A percentile compares a stretch with the other conserved stretches of the same genome.
Conservation (phyloP, 2,329 filamentous ascomycete genomes). For the Rutstroemia sp. region DNA sequence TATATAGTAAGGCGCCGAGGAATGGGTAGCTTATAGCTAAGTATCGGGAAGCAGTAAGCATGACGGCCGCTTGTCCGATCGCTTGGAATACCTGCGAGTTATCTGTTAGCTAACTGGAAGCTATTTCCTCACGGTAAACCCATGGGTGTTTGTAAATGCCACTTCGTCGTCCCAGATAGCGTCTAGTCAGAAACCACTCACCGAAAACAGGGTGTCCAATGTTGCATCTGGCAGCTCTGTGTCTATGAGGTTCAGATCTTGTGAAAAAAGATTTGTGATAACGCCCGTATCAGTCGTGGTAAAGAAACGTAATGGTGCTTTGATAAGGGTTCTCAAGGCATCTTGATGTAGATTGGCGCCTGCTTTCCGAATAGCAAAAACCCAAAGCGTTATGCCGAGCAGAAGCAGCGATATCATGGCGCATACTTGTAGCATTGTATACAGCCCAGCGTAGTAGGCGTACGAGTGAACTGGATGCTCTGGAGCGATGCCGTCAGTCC, state of each 20-base stretch:
- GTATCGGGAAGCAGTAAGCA: constrained; percentile 6
- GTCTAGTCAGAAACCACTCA: neutral
- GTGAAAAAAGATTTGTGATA: constrained; percentile 20
- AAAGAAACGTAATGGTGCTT: constrained; percentile 15
- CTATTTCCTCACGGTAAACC: neutral
- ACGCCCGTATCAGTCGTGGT: constrained; percentile 15
- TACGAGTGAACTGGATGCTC: constrained; percentile 16
- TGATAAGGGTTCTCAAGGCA: constrained; percentile 16
- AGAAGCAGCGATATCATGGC: constrained; percentile 19
- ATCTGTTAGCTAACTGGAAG: neutral
- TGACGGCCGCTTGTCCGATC: neutral
- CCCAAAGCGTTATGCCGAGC: constrained; percentile 15
- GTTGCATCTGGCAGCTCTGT: constrained; percentile 18
- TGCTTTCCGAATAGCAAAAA: constrained; percentile 19
- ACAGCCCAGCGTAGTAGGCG: constrained; percentile 24
- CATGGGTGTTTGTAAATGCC: too few relatives aligned
- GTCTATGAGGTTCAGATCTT: constrained; percentile 24
- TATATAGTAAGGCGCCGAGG: constrained; percentile 6
- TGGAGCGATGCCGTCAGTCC: constrained; percentile 19
- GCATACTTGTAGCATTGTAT: constrained; percentile 24
- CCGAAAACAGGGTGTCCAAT: constrained; percentile 7
- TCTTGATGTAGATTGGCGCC: constrained; percentile 22
- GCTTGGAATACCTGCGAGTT: neutral
- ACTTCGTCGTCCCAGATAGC: neutral
- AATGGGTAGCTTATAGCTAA: constrained; percentile 10